A percentile compares a stretch with the other conserved stretches of the same genome.
phyloP scores from a whole-genome alignment of 106 monocot species.

The Allium fistulosum region DNA sequence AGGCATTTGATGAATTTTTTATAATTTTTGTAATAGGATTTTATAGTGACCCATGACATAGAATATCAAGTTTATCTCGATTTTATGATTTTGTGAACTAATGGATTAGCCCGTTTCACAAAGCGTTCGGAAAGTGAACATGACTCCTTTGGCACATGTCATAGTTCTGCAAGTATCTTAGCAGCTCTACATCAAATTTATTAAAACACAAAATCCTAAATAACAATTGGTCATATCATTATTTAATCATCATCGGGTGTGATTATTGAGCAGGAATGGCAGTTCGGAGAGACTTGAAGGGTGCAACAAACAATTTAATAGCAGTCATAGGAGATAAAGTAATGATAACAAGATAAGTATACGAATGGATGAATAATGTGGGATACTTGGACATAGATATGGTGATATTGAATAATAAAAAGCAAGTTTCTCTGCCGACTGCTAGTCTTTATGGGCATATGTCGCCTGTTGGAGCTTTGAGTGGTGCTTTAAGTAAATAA shows the following conservation, averaged over 20 bases:
- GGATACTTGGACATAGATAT: slow-evolving; percentile 76
- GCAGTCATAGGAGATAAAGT: slow-evolving; percentile 92
- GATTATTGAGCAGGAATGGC: slow-evolving; percentile 61
- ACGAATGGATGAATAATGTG: slow-evolving; percentile 96
- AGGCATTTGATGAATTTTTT: too few species aligned
- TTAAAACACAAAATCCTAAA: not conserved
- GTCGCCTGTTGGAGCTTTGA: slow-evolving; percentile 89
- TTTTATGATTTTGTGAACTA: slow-evolving; percentile 29
- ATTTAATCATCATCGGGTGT: too few species aligned
- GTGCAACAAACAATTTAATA: slow-evolving; percentile 77
- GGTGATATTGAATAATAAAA: slow-evolving; percentile 60
- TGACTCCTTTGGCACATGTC: slow-evolving; percentile 81
- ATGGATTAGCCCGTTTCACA: slow-evolving; percentile 84
- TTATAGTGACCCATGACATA: too few species aligned
- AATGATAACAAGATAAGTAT: slow-evolving; percentile 92
- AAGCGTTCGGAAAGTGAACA: slow-evolving; percentile 87
- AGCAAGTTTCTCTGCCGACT: slow-evolving; percentile 89
- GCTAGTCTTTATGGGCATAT: slow-evolving; percentile 85
- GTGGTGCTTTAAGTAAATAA: slow-evolving; percentile 70
- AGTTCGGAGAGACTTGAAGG: slow-evolving; percentile 79
- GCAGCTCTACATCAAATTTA: slow-evolving; percentile 61
- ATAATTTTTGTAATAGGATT: too few species aligned
- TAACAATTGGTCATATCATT: too few species aligned
- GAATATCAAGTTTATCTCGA: too few species aligned
- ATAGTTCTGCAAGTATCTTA: slow-evolving; percentile 91